phyloP scores from a whole-genome alignment of 768 basidiomycete species.

The Xanthoconium purpureum region DNA sequence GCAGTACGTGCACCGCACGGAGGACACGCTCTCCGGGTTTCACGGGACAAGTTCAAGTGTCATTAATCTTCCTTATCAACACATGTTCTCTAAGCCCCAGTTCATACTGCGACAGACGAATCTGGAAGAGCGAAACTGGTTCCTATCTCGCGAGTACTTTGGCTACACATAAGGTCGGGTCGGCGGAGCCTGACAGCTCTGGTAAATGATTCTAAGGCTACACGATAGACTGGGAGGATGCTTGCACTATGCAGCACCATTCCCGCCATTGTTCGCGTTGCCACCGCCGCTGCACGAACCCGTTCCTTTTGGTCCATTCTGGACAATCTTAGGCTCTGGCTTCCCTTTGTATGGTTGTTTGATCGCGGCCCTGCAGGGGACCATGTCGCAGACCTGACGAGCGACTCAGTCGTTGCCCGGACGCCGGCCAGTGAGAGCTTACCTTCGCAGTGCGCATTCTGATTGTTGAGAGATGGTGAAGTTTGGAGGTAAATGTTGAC shows the following conservation, averaged over 20 bases:
- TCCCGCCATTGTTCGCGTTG: neutral
- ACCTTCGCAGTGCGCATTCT: conserved; percentile 15
- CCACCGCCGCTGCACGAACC: neutral
- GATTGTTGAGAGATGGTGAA: neutral
- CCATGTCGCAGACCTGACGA: neutral
- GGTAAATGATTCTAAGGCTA: conserved; percentile 4
- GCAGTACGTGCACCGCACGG: neutral
- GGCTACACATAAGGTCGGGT: neutral
- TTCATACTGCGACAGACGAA: neutral
- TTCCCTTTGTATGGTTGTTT: conserved; percentile 19
- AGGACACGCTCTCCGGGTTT: neutral
- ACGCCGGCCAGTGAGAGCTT: neutral
- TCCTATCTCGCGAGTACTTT: neutral
- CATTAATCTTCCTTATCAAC: neutral
- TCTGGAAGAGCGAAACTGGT: neutral
- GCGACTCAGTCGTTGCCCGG: neutral
- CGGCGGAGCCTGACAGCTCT: neutral
- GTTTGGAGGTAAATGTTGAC: neutral
- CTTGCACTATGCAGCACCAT: no score
- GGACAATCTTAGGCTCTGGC: accelerated
- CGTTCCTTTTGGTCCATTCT: neutral
- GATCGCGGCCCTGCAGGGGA: neutral
- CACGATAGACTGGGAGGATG: neutral
- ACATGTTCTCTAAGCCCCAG: neutral
- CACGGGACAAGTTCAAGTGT: neutral